Evolutionary conservation across 2,329 filamentous ascomycete genomes (phyloP).

Genomic region (Neofusicoccum laricinum): DNA sequence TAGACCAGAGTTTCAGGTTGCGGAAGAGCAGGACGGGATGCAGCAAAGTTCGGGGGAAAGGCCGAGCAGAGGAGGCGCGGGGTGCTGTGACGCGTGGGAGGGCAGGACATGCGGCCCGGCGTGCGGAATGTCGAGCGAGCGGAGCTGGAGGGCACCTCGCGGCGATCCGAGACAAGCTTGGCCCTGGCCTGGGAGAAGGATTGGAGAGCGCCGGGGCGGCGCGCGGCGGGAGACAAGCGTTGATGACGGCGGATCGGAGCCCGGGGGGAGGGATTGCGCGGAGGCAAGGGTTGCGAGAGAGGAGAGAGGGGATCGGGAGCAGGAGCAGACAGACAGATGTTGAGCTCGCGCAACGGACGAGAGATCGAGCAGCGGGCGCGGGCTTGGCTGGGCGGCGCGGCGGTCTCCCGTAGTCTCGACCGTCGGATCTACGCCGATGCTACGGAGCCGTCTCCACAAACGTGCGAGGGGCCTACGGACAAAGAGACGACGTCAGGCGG

Average conservation of each 20-base stretch:
- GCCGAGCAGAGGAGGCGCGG: not conserved
- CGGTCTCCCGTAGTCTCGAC: constrained; percentile 9
- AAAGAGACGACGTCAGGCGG: constrained; percentile 13
- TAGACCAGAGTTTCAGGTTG: not conserved
- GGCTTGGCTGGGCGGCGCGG: constrained; percentile 9
- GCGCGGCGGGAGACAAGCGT: not conserved
- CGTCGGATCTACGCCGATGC: constrained; percentile 8
- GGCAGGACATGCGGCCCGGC: constrained; percentile 1
- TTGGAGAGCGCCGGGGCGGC: not conserved
- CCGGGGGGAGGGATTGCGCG: not conserved
- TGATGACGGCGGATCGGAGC: constrained; percentile 7
- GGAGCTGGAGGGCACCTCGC: not conserved
- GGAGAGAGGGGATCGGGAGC: not conserved
- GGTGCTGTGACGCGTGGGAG: not conserved
- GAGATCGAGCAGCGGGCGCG: not conserved
- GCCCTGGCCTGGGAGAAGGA: not conserved
- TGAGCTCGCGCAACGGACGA: constrained; percentile 3
- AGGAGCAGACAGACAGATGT: not conserved
- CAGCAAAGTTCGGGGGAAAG: not conserved
- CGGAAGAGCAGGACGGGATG: not conserved
- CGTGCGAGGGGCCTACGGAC: not conserved
- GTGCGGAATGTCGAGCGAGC: not conserved
- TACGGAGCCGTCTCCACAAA: constrained; percentile 8
- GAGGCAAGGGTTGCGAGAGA: constrained; percentile 5
- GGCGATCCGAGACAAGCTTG: not conserved